A percentile compares a stretch with the other conserved stretches of the same genome.
These are phyloP conservation scores for Hibiscus mutabilis DNA, from an alignment of 345 rosid genomes.

Conservation along the genomic window DNA sequence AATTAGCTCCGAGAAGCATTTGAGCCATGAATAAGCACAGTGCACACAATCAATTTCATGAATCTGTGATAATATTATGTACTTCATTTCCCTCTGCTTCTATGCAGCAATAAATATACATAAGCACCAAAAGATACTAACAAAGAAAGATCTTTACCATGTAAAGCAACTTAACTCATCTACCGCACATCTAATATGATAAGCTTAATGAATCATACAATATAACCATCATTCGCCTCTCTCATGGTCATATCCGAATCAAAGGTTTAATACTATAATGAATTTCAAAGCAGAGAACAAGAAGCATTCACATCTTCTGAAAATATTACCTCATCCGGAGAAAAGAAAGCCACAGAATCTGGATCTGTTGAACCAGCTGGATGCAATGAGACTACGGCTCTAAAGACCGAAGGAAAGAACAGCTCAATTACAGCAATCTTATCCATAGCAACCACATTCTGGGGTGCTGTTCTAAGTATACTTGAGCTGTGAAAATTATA, in stretches of 20 bases:
- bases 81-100: not conserved
- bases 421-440: constrained; percentile 71
- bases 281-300: not conserved
- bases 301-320: not conserved
- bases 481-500: constrained; percentile 32
- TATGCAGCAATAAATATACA: not conserved
- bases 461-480: constrained; percentile 48
- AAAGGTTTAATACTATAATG: not conserved
- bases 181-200: not conserved
- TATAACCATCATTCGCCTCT: not conserved
- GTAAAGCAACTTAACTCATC: not conserved
- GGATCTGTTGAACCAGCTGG: constrained; percentile 90
- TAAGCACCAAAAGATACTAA: not conserved
- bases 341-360: constrained; percentile 92
- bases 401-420: constrained; percentile 61
- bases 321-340: constrained; percentile 82
- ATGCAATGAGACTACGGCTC: constrained; percentile 77
- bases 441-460: constrained; percentile 33
- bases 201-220: not conserved
- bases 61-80: not conserved
- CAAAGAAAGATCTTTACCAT: not conserved
- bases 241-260: not conserved
- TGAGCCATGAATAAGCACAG: not conserved
- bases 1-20: not conserved
- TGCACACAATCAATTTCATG: not conserved